Evolutionary conservation across 306 rosid genomes (phyloP).

Genomic region (Biancaea sappan): DNA sequence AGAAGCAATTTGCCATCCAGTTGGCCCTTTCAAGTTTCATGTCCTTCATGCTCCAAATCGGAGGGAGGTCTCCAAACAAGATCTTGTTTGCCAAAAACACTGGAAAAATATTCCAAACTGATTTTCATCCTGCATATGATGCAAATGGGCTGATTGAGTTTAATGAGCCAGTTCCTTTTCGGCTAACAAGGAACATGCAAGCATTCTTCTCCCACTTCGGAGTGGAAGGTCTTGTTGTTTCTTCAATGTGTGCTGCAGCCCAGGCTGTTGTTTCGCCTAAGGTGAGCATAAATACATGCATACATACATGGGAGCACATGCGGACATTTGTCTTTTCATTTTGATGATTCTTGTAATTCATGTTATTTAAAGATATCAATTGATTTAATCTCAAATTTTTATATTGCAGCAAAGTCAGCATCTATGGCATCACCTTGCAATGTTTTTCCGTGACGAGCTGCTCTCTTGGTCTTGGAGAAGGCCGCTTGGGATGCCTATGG

Average conservation of each 20-base stretch:
- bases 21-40: constrained; percentile 94
- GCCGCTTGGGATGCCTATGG: constrained; percentile 91
- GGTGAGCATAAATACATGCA: constrained; percentile 43
- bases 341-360: not conserved
- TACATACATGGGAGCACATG: no score
- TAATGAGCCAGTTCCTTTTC: constrained; percentile 95
- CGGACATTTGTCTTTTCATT: not conserved
- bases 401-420: constrained; percentile 94
- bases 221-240: constrained; percentile 96
- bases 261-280: constrained; percentile 96
- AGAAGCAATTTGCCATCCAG: constrained; percentile 98
- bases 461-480: constrained; percentile 99
- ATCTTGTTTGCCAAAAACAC: constrained; percentile 96
- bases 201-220: constrained; percentile 93
- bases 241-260: constrained; percentile 98
- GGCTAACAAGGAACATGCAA: constrained; percentile 98
- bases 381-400: constrained; percentile 33
- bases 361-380: constrained; percentile 18
- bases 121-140: constrained; percentile 97
- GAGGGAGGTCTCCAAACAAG: constrained; percentile 99
- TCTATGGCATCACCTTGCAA: constrained; percentile 96
- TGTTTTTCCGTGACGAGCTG: constrained; percentile 99
- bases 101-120: constrained; percentile 95
- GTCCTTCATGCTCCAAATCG: constrained; percentile 96
- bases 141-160: constrained; percentile 89